Evolutionary conservation across 2,329 filamentous ascomycete genomes (phyloP).

Genomic region (Fusarium sp.): DNA sequence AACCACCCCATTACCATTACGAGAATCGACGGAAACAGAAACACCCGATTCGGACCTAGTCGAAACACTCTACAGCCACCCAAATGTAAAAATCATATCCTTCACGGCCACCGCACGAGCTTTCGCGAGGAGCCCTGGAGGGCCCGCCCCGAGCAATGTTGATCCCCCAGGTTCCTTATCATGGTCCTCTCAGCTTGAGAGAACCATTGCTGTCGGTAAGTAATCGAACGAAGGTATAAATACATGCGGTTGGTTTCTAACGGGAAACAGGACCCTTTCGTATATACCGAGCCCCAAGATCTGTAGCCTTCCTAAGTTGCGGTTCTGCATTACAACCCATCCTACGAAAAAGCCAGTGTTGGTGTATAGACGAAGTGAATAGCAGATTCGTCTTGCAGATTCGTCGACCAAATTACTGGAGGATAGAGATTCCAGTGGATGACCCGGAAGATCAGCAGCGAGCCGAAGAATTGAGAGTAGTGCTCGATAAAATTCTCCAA

Average conservation of each 20-base stretch:
- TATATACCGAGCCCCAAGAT: constrained; percentile 88
- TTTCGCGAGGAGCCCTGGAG: constrained; percentile 52
- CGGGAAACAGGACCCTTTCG: constrained; percentile 73
- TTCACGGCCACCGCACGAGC: constrained; percentile 59
- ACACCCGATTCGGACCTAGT: constrained; percentile 55
- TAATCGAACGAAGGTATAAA: neutral
- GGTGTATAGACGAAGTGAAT: constrained; percentile 88
- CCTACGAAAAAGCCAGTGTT: constrained; percentile 89
- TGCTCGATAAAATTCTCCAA: constrained; percentile 79
- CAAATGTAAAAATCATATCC: constrained; percentile 76
- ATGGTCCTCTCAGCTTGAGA: constrained; percentile 82
- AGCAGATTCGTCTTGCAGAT: constrained; percentile 89
- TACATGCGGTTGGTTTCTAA: no score
- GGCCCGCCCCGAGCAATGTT: constrained; percentile 51
- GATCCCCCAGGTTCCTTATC: constrained; percentile 73
- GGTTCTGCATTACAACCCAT: constrained; percentile 87
- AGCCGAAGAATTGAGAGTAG: constrained; percentile 75
- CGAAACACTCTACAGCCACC: constrained; percentile 81
- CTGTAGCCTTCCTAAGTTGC: constrained; percentile 89
- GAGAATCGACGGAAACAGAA: constrained; percentile 41
- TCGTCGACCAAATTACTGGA: constrained; percentile 85
- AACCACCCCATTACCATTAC: constrained; percentile 55
- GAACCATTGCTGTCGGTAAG: constrained; percentile 83
- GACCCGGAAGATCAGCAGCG: constrained; percentile 63
- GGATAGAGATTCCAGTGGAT: constrained; percentile 83